phyloP scores from a whole-genome alignment of 768 basidiomycete species.

The Lactarius akahatsu region DNA sequence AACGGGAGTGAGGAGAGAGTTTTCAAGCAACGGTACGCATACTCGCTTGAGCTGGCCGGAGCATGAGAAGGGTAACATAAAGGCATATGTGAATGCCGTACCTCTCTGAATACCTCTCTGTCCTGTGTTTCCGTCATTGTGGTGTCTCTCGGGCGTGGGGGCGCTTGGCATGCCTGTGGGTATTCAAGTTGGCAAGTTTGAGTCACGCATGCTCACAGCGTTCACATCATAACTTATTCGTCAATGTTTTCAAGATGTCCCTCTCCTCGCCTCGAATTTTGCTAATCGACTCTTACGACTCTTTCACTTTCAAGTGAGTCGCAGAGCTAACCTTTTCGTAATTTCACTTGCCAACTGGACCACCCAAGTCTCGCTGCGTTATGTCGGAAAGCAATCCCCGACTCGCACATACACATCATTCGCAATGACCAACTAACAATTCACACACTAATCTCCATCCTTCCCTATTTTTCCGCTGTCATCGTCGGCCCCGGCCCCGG shows the following conservation, averaged over 20 bases:
- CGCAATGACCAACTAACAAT: conserved; percentile 65
- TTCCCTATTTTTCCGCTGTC: conserved; percentile 64
- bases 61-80: background rate
- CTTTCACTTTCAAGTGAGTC: conserved; percentile 86
- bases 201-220: no score
- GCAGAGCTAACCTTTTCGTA: background rate
- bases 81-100: background rate
- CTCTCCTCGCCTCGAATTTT: conserved; percentile 50
- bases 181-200: no score
- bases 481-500: conserved; percentile 82
- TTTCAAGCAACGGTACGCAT: conserved; percentile 79
- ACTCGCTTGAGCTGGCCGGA: conserved; percentile 54
- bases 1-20: conserved; percentile 59
- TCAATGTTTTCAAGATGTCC: conserved; percentile 32
- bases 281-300: conserved; percentile 82
- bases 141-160: background rate
- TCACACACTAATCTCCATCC: conserved; percentile 49
- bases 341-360: background rate
- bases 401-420: conserved; percentile 63
- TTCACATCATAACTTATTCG: no score
- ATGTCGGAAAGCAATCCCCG: conserved; percentile 60
- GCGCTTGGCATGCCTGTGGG: background rate
- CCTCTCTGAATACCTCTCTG: conserved; percentile 25
- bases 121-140: conserved; percentile 20
- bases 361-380: conserved; percentile 69